Conservation (phyloP, 106 monocot genomes). For the Dendrobium huoshanense region DNA sequence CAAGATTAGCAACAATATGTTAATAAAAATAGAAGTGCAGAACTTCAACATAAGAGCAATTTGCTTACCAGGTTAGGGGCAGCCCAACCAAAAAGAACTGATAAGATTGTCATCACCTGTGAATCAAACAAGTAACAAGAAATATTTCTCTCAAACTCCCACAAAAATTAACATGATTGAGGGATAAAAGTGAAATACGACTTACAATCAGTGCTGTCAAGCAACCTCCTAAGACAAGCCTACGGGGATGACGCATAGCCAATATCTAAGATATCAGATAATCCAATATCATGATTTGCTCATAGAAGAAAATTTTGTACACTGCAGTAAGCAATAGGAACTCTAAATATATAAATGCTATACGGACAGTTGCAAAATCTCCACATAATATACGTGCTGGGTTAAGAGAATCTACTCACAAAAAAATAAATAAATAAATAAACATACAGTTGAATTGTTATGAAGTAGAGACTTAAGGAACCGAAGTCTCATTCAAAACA, state of each 20-base stretch:
- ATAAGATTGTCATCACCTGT: slow-evolving; percentile 90
- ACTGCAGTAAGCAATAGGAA: background rate
- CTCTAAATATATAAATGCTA: background rate
- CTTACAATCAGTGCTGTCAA: slow-evolving; percentile 78
- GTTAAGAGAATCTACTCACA: background rate
- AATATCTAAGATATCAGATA: slow-evolving; percentile 48
- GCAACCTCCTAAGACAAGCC: slow-evolving; percentile 77
- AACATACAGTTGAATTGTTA: background rate
- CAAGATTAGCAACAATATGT: background rate
- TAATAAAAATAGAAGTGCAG: background rate
- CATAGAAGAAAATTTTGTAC: background rate
- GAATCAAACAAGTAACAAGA: slow-evolving; percentile 3
- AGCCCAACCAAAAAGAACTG: slow-evolving; percentile 87
- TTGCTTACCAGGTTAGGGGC: slow-evolving; percentile 92
- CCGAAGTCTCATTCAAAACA: background rate
- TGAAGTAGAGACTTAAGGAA: background rate
- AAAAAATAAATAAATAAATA: background rate
- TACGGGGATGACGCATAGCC: slow-evolving; percentile 97
- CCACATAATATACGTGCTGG: background rate
- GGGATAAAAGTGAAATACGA: slow-evolving; percentile 9
- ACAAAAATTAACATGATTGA: background rate
- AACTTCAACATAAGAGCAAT: background rate
- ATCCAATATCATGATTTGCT: background rate
- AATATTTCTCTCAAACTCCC: slow-evolving; percentile 4
- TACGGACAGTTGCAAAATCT: background rate